phyloP scores from a whole-genome alignment of 78 protist species.

The Capsaspora owczarzaki region DNA sequence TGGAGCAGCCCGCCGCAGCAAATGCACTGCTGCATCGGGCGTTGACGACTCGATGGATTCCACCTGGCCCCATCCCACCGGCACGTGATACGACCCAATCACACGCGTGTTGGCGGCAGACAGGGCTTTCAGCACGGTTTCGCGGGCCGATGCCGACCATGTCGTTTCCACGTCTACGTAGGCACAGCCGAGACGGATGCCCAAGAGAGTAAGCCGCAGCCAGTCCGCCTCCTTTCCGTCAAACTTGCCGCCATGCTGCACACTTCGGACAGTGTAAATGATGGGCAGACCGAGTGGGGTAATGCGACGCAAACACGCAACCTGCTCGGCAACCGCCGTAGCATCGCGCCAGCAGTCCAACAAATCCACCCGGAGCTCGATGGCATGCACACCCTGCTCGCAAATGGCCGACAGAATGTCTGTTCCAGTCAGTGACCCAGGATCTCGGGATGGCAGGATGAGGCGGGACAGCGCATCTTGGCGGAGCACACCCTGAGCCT shows the following conservation, averaged over 20 bases:
- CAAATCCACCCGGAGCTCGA: conserved; percentile 57
- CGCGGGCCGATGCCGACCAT: neutral
- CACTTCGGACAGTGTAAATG: conserved; percentile 46
- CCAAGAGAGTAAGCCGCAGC: conserved; percentile 1
- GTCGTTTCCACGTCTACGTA: conserved; percentile 48
- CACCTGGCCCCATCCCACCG: too few species aligned
- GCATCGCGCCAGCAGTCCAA: neutral
- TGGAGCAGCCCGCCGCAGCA: too few species aligned
- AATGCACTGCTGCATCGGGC: too few species aligned
- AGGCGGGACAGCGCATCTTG: too few species aligned
- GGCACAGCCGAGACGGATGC: conserved; percentile 51
- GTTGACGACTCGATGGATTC: too few species aligned
- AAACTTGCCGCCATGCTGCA: conserved; percentile 42
- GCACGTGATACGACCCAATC: conserved; percentile 27
- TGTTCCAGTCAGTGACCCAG: too few species aligned
- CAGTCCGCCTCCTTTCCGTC: neutral
- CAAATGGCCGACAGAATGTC: too few species aligned
- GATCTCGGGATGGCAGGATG: too few species aligned
- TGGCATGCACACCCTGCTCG: conserved; percentile 35
- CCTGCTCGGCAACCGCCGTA: neutral
- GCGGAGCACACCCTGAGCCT: too few species aligned
- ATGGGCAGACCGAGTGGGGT: neutral
- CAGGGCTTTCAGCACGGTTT: neutral
- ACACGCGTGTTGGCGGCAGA: neutral
- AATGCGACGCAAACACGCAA: neutral